Conservation (phyloP, 1,284 basidiomycete species). For the Leccinum pachyderme region DNA sequence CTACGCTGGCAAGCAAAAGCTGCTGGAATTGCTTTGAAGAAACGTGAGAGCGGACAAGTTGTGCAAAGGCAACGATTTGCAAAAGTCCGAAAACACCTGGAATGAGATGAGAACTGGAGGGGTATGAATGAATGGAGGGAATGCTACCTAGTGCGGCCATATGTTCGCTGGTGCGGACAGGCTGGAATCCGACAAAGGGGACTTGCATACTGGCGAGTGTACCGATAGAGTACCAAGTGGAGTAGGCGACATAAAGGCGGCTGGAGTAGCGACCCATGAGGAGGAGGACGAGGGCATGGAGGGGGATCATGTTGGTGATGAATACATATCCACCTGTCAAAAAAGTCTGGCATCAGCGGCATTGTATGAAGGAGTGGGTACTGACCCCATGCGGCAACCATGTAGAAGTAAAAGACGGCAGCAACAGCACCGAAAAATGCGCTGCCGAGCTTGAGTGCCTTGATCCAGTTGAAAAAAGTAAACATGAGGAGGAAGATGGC, state of each 20-base stretch:
- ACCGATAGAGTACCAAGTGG: conserved; percentile 96
- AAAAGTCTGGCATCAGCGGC: conserved; percentile 7
- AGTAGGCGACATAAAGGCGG: conserved; percentile 94
- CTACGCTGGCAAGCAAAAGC: conserved; percentile 70
- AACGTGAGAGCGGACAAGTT: conserved; percentile 86
- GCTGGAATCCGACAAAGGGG: conserved; percentile 98
- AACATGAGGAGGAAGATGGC: conserved; percentile 99
- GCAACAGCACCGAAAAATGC: conserved; percentile 89
- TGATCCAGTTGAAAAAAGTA: conserved; percentile 98
- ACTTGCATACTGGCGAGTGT: conserved; percentile 99
- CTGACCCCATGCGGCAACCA: conserved; percentile 99
- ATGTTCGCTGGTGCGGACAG: conserved; percentile 96
- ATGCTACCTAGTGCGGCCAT: conserved; percentile 90
- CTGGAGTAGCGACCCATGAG: conserved; percentile 97
- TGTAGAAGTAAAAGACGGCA: conserved; percentile 99
- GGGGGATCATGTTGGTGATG: conserved; percentile 99
- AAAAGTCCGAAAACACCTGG: conserved; percentile 92
- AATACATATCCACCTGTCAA: conserved; percentile 90
- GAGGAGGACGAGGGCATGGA: conserved; percentile 91
- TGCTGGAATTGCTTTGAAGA: conserved; percentile 92
- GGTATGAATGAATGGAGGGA: conserved; percentile 12
- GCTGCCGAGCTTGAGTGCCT: conserved; percentile 91
- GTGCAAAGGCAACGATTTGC: conserved; percentile 94
- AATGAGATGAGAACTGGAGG: conserved; percentile 4
- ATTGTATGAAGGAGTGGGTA: conserved; percentile 6